Evolutionary conservation across 2,329 filamentous ascomycete species (phyloP).

Genomic region (Phialophora macrospora): DNA sequence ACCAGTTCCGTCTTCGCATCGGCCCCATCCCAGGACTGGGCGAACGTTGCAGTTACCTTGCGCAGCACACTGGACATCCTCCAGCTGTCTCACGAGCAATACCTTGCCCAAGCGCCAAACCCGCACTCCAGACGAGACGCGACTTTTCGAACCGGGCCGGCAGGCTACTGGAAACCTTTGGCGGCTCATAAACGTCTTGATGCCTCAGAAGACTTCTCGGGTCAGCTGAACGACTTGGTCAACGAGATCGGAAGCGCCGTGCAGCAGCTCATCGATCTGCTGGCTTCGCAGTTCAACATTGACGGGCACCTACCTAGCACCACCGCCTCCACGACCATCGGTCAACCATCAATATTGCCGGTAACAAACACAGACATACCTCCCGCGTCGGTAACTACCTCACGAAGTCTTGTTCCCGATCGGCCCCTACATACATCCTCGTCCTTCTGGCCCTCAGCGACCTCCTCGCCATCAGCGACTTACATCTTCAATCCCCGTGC

Average conservation of each 20-base stretch:
- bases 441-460: neutral
- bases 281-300: slow-evolving; percentile 22
- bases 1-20: slow-evolving; percentile 13
- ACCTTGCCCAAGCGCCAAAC: slow-evolving; percentile 7
- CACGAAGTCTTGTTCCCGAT: slow-evolving; percentile 1
- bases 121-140: slow-evolving; percentile 10
- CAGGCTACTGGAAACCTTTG: slow-evolving; percentile 25
- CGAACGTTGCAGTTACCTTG: slow-evolving; percentile 11
- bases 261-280: slow-evolving; percentile 22
- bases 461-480: neutral
- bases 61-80: slow-evolving; percentile 20
- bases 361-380: slow-evolving; percentile 17
- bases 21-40: slow-evolving; percentile 16
- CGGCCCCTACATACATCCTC: neutral
- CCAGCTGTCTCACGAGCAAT: slow-evolving; percentile 18
- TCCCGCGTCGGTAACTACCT: neutral
- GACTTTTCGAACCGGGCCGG: slow-evolving; percentile 3
- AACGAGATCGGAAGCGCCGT: slow-evolving; percentile 19
- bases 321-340: neutral
- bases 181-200: slow-evolving; percentile 10
- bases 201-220: slow-evolving; percentile 16
- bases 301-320: slow-evolving; percentile 5
- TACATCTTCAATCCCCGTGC: slow-evolving; percentile 32
- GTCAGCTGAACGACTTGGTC: slow-evolving; percentile 20
- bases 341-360: slow-evolving; percentile 18